These are phyloP conservation scores for Starmera amethionina DNA, from an alignment of 805 yeast species.

Conservation along the genomic window DNA sequence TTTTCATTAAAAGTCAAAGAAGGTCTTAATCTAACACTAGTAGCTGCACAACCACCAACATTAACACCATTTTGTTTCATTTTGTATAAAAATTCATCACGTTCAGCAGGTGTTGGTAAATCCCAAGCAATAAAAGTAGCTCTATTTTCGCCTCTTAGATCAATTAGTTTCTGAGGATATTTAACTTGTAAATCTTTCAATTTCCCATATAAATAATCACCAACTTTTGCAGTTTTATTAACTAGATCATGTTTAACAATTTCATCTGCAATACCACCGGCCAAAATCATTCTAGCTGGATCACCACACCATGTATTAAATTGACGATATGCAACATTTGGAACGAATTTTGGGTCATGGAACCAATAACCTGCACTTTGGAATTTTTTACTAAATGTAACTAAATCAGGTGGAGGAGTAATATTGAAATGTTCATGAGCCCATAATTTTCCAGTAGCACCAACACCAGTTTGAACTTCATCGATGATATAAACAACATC, in stretches of 20 bases:
- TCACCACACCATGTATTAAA: slow-evolving; percentile 95
- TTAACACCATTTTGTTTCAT: slow-evolving; percentile 62
- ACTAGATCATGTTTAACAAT: slow-evolving; percentile 50
- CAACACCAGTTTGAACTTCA: slow-evolving; percentile 88
- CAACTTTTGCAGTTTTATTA: slow-evolving; percentile 47
- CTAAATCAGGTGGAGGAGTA: slow-evolving; percentile 70
- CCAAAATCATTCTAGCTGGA: slow-evolving; percentile 70
- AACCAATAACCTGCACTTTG: slow-evolving; percentile 85
- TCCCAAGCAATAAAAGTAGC: slow-evolving; percentile 86
- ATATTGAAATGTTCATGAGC: slow-evolving; percentile 81
- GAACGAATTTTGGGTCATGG: slow-evolving; percentile 63
- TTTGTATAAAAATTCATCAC: slow-evolving; percentile 52
- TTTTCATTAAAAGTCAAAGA: slow-evolving; percentile 67
- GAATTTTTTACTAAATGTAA: slow-evolving; percentile 81
- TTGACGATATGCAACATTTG: slow-evolving; percentile 75
- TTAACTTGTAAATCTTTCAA: slow-evolving; percentile 41
- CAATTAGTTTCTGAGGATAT: slow-evolving; percentile 41
- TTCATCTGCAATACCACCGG: slow-evolving; percentile 65
- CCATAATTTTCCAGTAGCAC: slow-evolving; percentile 82
- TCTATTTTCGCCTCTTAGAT: slow-evolving; percentile 64
- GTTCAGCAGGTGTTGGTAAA: slow-evolving; percentile 37
- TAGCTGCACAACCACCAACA: slow-evolving; percentile 79
- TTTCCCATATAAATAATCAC: slow-evolving; percentile 52
- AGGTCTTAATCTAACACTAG: slow-evolving; percentile 75
- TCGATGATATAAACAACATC: slow-evolving; percentile 69